Evolutionary conservation across 352 stramenopile species (phyloP).

Genomic region (Paralagenidium karlingii): DNA sequence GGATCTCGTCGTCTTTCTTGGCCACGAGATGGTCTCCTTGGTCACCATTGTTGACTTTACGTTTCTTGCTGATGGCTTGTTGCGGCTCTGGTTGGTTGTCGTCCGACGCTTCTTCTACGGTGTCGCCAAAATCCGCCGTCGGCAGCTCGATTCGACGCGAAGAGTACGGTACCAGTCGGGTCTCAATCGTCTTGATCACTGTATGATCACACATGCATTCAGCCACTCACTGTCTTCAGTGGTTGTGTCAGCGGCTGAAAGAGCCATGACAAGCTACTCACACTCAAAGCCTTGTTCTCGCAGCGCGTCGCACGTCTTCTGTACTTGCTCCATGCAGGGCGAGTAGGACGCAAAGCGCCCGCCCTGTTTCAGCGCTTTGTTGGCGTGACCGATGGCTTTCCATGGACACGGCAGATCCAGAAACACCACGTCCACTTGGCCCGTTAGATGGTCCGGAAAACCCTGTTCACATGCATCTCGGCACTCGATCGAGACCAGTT

Average conservation of each 20-base stretch:
- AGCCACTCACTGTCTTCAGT: too few species aligned
- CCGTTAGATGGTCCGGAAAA: slow-evolving; percentile 47
- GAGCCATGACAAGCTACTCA: slow-evolving; percentile 12
- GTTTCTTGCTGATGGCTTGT: too few species aligned
- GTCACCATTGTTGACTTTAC: neutral
- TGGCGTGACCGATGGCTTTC: slow-evolving; percentile 89
- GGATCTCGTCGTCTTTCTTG: slow-evolving; percentile 80
- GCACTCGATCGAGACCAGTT: slow-evolving; percentile 89
- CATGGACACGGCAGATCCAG: slow-evolving; percentile 97
- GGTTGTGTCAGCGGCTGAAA: neutral
- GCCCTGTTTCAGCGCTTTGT: slow-evolving; percentile 87
- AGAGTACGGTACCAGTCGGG: slow-evolving; percentile 81
- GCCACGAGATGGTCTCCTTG: neutral
- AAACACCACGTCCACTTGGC: slow-evolving; percentile 91
- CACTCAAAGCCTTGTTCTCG: slow-evolving; percentile 71
- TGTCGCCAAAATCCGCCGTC: slow-evolving; percentile 49
- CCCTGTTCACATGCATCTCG: slow-evolving; percentile 92
- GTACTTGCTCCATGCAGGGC: slow-evolving; percentile 98
- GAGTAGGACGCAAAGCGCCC: slow-evolving; percentile 94
- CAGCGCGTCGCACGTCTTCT: slow-evolving; percentile 77
- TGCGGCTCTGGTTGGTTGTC: too few species aligned
- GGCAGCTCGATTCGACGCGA: slow-evolving; percentile 50
- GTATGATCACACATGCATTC: neutral
- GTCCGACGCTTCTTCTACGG: neutral
- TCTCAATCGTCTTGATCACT: slow-evolving; percentile 89